Conservation (phyloP, 768 basidiomycete species). For the Naganishia vishniacii region DNA sequence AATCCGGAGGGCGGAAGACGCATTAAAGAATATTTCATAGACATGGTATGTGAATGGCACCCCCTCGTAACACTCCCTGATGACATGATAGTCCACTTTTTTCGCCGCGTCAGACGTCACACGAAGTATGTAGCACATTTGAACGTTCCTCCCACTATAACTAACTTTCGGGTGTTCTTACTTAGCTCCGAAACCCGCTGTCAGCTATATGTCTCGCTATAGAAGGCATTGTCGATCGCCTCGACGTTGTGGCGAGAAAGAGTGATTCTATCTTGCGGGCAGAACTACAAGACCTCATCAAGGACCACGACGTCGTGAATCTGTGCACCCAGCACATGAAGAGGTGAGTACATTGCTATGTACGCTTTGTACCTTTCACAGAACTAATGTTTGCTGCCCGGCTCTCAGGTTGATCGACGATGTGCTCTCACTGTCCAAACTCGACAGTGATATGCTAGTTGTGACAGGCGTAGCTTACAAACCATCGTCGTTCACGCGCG, state of each 20-base stretch:
- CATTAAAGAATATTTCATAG: slow-evolving; percentile 27
- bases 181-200: slow-evolving; percentile 24
- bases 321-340: slow-evolving; percentile 26
- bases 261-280: not conserved
- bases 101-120: slow-evolving; percentile 12
- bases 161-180: too few relatives aligned
- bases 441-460: slow-evolving; percentile 24
- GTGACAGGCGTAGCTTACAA: slow-evolving; percentile 19
- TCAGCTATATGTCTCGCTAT: slow-evolving; percentile 24
- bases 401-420: slow-evolving; percentile 21
- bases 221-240: slow-evolving; percentile 19
- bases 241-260: not conserved
- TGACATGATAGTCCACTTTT: not conserved
- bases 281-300: slow-evolving; percentile 3
- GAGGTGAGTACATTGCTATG: not conserved
- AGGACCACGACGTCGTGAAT: slow-evolving; percentile 14
- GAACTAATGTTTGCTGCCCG: not conserved
- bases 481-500: slow-evolving; percentile 4
- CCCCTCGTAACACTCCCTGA: not conserved
- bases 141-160: too few relatives aligned
- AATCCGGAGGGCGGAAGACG: slow-evolving; percentile 24
- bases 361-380: not conserved
- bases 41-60: slow-evolving; percentile 12
- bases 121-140: slow-evolving; percentile 25
- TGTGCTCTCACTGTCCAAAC: slow-evolving; percentile 24